These are phyloP conservation scores for Aspergillus sp. DNA, from an alignment of 2,329 filamentous ascomycete species.

Conservation along the genomic window DNA sequence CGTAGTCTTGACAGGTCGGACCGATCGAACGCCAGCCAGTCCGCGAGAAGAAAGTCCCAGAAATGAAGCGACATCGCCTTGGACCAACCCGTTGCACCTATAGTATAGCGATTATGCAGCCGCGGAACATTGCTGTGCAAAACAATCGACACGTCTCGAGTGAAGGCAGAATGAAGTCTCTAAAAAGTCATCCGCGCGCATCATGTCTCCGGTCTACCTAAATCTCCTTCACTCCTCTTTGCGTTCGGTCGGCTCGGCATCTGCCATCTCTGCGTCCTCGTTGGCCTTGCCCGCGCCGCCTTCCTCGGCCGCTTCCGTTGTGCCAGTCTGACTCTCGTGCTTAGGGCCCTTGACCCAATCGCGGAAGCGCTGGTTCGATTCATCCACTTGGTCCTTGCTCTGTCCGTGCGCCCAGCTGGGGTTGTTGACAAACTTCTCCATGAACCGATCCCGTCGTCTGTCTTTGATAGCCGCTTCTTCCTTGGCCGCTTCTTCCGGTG, in stretches of 20 bases:
- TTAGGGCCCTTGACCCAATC: slow-evolving; percentile 35
- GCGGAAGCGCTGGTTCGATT: slow-evolving; percentile 38
- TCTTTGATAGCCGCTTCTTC: slow-evolving; percentile 28
- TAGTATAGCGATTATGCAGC: too few species aligned
- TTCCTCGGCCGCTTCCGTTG: slow-evolving; percentile 6
- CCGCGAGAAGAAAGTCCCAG: too few species aligned
- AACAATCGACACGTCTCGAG: too few species aligned
- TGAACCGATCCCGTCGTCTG: slow-evolving; percentile 40
- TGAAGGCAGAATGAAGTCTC: too few species aligned
- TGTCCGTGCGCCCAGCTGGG: slow-evolving; percentile 43
- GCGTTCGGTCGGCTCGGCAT: slow-evolving; percentile 19
- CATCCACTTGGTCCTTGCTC: slow-evolving; percentile 41
- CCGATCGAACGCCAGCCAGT: too few species aligned
- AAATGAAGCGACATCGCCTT: too few species aligned
- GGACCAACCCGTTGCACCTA: too few species aligned
- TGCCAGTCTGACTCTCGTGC: slow-evolving; percentile 9
- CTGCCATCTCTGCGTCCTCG: slow-evolving; percentile 27
- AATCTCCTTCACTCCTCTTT: slow-evolving; percentile 10
- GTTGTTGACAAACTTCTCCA: slow-evolving; percentile 45
- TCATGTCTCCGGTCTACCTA: slow-evolving; percentile 1
- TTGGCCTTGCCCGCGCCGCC: slow-evolving; percentile 10
- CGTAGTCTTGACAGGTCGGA: too few species aligned
- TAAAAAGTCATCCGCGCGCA: too few species aligned
- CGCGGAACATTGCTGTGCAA: too few species aligned
- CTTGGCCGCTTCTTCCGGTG: slow-evolving; percentile 25